Evolutionary conservation across 352 stramenopile species (phyloP).

Genomic region (Pythium grandisporangium): DNA sequence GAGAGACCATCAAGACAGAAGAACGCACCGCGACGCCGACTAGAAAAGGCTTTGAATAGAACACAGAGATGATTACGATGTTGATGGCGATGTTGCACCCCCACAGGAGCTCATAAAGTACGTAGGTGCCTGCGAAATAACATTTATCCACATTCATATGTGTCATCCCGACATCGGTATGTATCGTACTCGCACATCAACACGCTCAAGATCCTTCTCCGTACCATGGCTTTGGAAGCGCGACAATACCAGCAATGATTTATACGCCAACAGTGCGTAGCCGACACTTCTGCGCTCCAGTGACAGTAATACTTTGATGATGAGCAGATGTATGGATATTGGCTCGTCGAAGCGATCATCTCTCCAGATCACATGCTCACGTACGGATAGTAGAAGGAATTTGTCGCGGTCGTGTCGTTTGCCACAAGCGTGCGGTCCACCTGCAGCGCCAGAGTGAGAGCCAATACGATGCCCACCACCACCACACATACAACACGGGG

Average conservation of each 20-base stretch:
- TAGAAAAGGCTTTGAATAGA: constrained; percentile 74
- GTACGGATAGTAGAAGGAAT: constrained; percentile 59
- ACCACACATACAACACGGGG: constrained; percentile 27
- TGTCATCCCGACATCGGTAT: not conserved
- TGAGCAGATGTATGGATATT: not conserved
- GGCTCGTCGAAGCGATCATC: not conserved
- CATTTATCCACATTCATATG: not conserved
- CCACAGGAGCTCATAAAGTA: constrained; percentile 74
- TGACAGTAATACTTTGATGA: too few relatives aligned
- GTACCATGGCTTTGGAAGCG: constrained; percentile 57
- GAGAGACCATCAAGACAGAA: not conserved
- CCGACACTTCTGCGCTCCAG: constrained; percentile 43
- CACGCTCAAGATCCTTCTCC: too few relatives aligned
- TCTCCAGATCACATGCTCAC: not conserved
- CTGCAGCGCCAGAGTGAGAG: constrained; percentile 33
- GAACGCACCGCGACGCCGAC: constrained; percentile 55
- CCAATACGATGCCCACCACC: constrained; percentile 17
- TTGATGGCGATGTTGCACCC: constrained; percentile 73
- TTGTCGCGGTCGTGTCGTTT: constrained; percentile 22
- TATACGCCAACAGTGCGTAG: constrained; percentile 45
- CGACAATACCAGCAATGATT: constrained; percentile 30
- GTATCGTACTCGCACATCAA: too few relatives aligned
- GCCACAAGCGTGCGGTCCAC: constrained; percentile 36
- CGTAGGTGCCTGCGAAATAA: constrained; percentile 40
- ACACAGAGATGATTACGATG: constrained; percentile 53